Base-by-base conservation (phyloP, 1,139 yeast species). In the Scheffersomyces parashehatae region DNA sequence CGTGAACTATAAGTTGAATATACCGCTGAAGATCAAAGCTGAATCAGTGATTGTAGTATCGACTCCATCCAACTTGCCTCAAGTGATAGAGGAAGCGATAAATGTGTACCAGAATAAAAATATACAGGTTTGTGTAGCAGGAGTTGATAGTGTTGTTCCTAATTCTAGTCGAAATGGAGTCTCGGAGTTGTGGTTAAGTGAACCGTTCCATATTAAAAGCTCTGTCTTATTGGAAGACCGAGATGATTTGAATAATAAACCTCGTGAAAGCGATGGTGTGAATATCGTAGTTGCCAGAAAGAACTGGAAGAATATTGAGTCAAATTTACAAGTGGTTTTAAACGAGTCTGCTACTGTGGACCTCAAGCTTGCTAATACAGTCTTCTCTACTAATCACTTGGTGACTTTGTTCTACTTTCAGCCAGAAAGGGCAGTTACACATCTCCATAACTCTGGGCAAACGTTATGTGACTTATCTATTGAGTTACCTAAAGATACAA, bases 101-200 rank as follows among this genome's bases (percentile, higher is more conserved):
- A 46, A 53, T 0, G 52, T 71, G n/a, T 55, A 61, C 49, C 60
- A 64, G 37, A 34, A 49, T 14, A 55, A 63, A 6, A 52, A 62
- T 5, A 39, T 76, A n/a, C 79, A 76, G 50, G 64, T 76, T 0
- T 56, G 75, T 5, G 77, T 74, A 10, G 81, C 79, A 0, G 79
- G 82, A 7, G 67, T 77, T 4, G 83, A 79, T 48, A 64, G 79
- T 1, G 65, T 77, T 11, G 59, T 53, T 6, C 74, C 72, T 14
- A 57, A 62, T 37, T 68, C 73, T 0, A 57, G 58, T 9, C 56
- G 77, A 35, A 62, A 70, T 47, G 83, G 81, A 0, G 57, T 76
- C 6, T 65, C 79, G 6, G 79, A 76, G 54, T 50, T 79, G 38
- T 80, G 83, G 83, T 52, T 70, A 29, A 70, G 70, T 35, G 56